Conservation (phyloP, 768 basidiomycete genomes). For the Amanita rubescens region DNA sequence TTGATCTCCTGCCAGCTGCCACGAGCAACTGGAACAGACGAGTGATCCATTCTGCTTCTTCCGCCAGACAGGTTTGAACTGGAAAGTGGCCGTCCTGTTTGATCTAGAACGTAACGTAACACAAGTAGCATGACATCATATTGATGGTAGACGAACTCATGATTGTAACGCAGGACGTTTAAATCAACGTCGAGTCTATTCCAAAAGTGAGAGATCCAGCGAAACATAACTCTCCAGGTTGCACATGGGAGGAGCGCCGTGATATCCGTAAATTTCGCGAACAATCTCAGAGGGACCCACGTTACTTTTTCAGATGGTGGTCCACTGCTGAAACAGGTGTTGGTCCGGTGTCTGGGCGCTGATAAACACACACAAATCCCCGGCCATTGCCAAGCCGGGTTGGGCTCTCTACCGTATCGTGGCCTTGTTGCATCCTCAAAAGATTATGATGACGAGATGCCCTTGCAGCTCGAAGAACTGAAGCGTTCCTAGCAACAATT, state of each 20-base stretch:
- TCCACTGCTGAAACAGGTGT: too few species aligned
- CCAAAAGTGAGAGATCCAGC: slow-evolving; percentile 1
- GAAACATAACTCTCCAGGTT: background rate
- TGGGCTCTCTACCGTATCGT: too few species aligned
- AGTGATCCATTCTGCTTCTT: background rate
- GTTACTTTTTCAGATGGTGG: too few species aligned
- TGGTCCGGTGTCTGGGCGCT: too few species aligned
- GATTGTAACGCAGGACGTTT: background rate
- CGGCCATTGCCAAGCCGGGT: too few species aligned
- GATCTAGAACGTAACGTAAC: background rate
- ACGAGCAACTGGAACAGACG: background rate
- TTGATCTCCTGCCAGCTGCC: background rate
- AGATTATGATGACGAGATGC: too few species aligned
- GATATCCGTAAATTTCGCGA: background rate
- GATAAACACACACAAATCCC: too few species aligned
- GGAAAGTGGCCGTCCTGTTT: background rate
- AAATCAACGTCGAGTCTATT: background rate
- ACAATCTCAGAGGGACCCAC: slow-evolving; percentile 3
- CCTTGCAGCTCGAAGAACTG: too few species aligned
- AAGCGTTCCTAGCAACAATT: too few species aligned
- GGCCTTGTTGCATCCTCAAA: too few species aligned
- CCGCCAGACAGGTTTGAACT: background rate
- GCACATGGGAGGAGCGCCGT: background rate
- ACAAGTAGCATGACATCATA: background rate
- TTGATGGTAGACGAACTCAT: background rate